phyloP scores from a whole-genome alignment of 164 flowering plant species.

The Vitis rotundifolia region DNA sequence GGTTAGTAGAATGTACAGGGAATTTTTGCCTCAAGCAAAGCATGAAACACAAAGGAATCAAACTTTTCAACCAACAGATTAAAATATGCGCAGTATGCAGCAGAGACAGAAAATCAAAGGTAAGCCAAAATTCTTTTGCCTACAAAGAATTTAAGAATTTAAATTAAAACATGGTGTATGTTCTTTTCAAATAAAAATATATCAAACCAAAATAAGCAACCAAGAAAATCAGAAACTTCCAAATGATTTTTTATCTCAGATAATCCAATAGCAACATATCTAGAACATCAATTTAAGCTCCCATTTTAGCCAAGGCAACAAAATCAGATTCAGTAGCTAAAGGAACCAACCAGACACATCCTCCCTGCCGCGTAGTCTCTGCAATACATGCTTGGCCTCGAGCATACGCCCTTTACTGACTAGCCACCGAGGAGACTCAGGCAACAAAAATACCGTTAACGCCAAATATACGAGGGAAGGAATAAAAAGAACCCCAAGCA shows the following conservation, averaged over 20 bases:
- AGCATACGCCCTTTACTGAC: constrained; percentile 65
- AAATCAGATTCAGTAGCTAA: neutral
- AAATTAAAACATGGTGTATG: neutral
- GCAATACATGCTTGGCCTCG: constrained; percentile 56
- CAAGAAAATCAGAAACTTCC: neutral
- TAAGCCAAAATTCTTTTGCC: neutral
- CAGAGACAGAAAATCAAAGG: neutral
- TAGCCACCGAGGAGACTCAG: constrained; percentile 74
- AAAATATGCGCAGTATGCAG: neutral
- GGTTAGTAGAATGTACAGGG: neutral
- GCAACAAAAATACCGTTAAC: constrained; percentile 44
- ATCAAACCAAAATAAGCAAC: neutral
- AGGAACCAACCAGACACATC: constrained; percentile 51
- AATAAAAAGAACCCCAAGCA: constrained; percentile 56
- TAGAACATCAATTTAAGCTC: too few species aligned
- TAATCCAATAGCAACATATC: too few species aligned
- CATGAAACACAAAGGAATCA: neutral
- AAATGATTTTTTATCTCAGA: too few species aligned
- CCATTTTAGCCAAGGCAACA: neutral
- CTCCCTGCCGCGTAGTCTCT: constrained; percentile 55
- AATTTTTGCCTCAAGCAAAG: neutral
- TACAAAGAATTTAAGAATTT: neutral
- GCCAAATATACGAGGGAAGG: constrained; percentile 46
- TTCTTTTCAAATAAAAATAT: neutral
- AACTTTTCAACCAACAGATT: neutral